These are phyloP conservation scores for Amphicarpaea edgeworthii DNA, from an alignment of 306 rosid species.

Conservation along the genomic window DNA sequence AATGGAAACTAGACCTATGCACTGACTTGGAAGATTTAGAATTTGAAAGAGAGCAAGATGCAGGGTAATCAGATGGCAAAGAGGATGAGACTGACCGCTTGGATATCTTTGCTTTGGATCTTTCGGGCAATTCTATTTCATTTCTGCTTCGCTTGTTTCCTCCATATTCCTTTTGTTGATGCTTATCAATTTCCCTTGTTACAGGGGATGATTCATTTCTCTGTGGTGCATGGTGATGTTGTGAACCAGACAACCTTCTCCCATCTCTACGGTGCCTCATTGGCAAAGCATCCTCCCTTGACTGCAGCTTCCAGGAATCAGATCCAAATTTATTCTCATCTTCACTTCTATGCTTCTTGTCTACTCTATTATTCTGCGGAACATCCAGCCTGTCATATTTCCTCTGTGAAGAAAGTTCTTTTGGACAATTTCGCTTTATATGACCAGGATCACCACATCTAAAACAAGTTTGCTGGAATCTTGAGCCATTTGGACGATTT, in stretches of 20 bases:
- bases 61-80: slow-evolving; percentile 46
- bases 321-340: slow-evolving; percentile 49
- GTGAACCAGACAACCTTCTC: slow-evolving; percentile 44
- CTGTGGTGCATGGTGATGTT: slow-evolving; percentile 12
- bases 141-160: slow-evolving; percentile 56
- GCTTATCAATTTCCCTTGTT: slow-evolving; percentile 42
- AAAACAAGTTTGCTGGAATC: slow-evolving; percentile 47
- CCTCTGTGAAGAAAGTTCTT: slow-evolving; percentile 40
- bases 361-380: slow-evolving; percentile 35
- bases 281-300: slow-evolving; percentile 45
- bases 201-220: slow-evolving; percentile 40
- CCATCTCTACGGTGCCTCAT: slow-evolving; percentile 45
- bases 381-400: slow-evolving; percentile 44
- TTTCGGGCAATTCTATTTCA: slow-evolving; percentile 49
- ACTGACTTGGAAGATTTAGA: slow-evolving; percentile 56
- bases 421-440: slow-evolving; percentile 63
- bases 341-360: slow-evolving; percentile 39
- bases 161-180: slow-evolving; percentile 41
- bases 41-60: slow-evolving; percentile 48
- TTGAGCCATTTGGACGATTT: slow-evolving; percentile 42
- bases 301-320: slow-evolving; percentile 43
- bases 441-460: slow-evolving; percentile 68
- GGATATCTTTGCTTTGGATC: slow-evolving; percentile 47
- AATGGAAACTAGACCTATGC: slow-evolving; percentile 39
- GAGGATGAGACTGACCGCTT: slow-evolving; percentile 52